A percentile compares a stretch with the other conserved stretches of the same genome.
These are phyloP conservation scores for Tolypocladium inflatum DNA, from an alignment of 2,329 filamentous ascomycete genomes.

Conservation along the genomic window DNA sequence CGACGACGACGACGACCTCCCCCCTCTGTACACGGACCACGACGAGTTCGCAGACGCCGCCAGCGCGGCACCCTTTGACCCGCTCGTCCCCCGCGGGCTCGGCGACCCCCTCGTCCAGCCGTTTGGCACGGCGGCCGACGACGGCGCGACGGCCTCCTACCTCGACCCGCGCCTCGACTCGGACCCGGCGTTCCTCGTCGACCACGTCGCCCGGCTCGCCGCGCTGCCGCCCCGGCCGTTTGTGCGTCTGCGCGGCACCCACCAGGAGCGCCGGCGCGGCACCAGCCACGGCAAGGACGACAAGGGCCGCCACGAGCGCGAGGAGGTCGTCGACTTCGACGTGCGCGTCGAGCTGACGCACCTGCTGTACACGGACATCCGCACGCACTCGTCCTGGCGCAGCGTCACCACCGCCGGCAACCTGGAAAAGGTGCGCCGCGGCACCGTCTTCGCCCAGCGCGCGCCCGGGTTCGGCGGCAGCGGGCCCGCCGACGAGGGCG, in stretches of 20 bases:
- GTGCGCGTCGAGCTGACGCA: constrained; percentile 49
- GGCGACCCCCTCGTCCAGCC: constrained; percentile 12
- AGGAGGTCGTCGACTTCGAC: constrained; percentile 49
- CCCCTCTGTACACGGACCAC: constrained; percentile 35
- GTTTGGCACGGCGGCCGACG: constrained; percentile 19
- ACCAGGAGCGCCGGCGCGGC: constrained; percentile 28
- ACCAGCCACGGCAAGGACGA: constrained; percentile 6
- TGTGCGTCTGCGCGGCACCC: constrained; percentile 43
- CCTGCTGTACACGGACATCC: constrained; percentile 40
- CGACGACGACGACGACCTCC: constrained; percentile 30
- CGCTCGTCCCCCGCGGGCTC: constrained; percentile 12
- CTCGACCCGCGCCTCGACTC: constrained; percentile 35
- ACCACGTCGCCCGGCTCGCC: constrained; percentile 34
- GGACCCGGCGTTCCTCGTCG: constrained; percentile 32
- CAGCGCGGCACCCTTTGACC: constrained; percentile 9
- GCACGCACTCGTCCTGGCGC: constrained; percentile 28
- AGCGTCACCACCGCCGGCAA: constrained; percentile 44
- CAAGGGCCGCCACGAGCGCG: constrained; percentile 35
- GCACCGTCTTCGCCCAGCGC: constrained; percentile 45
- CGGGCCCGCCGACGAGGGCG: constrained; percentile 16
- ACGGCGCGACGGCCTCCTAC: constrained; percentile 26
- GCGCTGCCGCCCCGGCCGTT: constrained; percentile 41
- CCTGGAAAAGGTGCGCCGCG: constrained; percentile 53
- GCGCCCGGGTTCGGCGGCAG: constrained; percentile 33
- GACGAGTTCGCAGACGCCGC: constrained; percentile 9